A percentile compares a stretch with the other conserved stretches of the same genome.
Evolutionary conservation across 2,329 filamentous ascomycete genomes (phyloP).

Genomic region (Aspergillus transmontanensis): DNA sequence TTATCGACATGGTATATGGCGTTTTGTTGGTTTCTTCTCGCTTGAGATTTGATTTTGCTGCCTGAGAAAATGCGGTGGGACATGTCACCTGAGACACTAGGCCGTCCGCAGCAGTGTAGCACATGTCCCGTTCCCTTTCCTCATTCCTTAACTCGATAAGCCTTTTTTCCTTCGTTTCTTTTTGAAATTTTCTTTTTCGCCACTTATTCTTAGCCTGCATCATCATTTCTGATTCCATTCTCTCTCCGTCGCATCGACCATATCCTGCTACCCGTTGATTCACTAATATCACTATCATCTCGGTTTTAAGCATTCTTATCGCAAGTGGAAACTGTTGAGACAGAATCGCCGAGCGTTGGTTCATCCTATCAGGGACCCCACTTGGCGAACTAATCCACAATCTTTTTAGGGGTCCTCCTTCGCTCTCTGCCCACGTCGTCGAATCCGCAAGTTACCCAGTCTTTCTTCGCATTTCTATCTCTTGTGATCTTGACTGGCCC

Average conservation of each 20-base stretch:
- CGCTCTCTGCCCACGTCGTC: conserved; percentile 1
- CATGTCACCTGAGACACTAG: conserved; percentile 4
- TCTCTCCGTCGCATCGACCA: background rate
- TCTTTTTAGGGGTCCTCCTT: conserved; percentile 2
- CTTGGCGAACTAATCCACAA: conserved; percentile 5
- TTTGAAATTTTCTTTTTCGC: background rate
- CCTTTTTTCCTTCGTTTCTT: background rate
- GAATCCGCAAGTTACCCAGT: conserved; percentile 8
- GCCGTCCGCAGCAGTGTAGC: conserved; percentile 3
- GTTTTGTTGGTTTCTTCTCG: background rate
- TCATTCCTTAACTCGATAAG: background rate
- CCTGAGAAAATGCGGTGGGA: background rate
- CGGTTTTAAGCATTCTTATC: background rate
- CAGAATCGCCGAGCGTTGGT: conserved; percentile 5
- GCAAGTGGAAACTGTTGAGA: conserved; percentile 3
- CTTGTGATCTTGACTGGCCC: background rate
- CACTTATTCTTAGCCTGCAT: background rate
- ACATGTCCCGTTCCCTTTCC: background rate
- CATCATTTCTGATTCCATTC: background rate
- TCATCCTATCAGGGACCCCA: conserved; percentile 10
- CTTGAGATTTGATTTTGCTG: background rate
- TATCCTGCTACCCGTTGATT: background rate
- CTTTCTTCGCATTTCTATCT: conserved; percentile 1
- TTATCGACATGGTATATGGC: background rate
- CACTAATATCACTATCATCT: background rate